Base-by-base conservation (phyloP, 257 asterid genomes). In the Capsicum baccatum region DNA sequence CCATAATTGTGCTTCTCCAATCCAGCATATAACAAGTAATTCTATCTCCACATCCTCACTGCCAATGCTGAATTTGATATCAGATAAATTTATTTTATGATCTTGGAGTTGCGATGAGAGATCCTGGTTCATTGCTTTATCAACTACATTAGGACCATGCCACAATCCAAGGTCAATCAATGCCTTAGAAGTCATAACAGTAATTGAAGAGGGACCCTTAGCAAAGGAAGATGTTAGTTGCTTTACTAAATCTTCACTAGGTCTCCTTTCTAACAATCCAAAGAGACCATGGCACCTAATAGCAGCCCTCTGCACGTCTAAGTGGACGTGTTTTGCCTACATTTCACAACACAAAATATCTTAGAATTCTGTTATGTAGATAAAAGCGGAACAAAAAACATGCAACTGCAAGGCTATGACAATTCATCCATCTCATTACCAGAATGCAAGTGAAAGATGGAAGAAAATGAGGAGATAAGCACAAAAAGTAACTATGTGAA, bases 271-370 rank as follows among this genome's bases (percentile, higher is more conserved):
- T 81, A 93, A 88, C 91, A 94, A 87, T 42, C 97, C 97, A 85
- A 91, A 94, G 86, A 96, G 97, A 80, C 98, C 99, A 83, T 94
- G 97, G 90, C 99, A 93, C 86, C 98, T 92, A 68, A 90, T 84
- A 50, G 99, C 92, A 87, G 95, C 96, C 89, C 97, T 92, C 87
- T 96, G 99, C 84, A 96, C 98, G 80, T 96, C 99, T 88, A 91
- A 74, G 85, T 92, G 91, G 70, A 90, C 94, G 90, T 96, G 95
- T 86, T 92, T 94, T 83, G 94, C 96, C 99, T 96, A 94, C 86
- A 90, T 85, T 84, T 39, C 80, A 86, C 14, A 84, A 81, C 17
- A 85, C 81, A 80, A 82, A 78, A 52, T 69, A 82, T 85, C 44
- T 78, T 59, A 79, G 81, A 85, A 71, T 76, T 66, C 26, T 71